Percentiles rank a stretch among this genome's conserved stretches.
These are phyloP conservation scores for Boletellus sp. DNA, from an alignment of 768 basidiomycete genomes.

Conservation along the genomic window DNA sequence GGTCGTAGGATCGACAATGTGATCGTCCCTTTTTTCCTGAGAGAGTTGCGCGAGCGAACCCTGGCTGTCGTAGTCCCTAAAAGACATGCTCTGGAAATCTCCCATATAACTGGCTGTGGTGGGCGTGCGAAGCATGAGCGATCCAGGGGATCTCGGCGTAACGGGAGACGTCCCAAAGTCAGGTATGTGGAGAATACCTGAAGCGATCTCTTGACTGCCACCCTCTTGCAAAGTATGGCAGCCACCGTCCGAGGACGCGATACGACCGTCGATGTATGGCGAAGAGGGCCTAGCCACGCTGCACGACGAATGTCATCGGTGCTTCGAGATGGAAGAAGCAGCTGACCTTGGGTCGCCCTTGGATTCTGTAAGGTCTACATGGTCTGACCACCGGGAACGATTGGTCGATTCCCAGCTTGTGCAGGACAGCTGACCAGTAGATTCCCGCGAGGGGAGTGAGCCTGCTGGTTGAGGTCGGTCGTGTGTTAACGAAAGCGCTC, in stretches of 20 bases:
- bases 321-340: neutral
- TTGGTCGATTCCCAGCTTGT: constrained; percentile 25
- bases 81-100: constrained; percentile 32
- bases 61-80: constrained; percentile 21
- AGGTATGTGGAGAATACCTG: constrained; percentile 39
- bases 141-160: constrained; percentile 49
- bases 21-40: constrained; percentile 27
- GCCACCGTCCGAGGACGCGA: constrained; percentile 19
- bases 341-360: constrained; percentile 15
- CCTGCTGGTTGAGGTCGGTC: constrained; percentile 15
- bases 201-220: constrained; percentile 37
- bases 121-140: constrained; percentile 49
- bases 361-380: constrained; percentile 11
- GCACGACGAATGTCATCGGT: constrained; percentile 4
- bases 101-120: constrained; percentile 36
- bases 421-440: constrained; percentile 27
- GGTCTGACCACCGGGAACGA: constrained; percentile 21
- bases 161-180: constrained; percentile 46
- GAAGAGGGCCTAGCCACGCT: constrained; percentile 16
- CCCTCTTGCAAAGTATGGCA: constrained; percentile 13
- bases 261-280: constrained; percentile 8
- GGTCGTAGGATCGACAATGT: constrained; percentile 59
- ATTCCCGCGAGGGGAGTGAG: constrained; percentile 24
- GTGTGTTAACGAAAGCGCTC: constrained; percentile 30
- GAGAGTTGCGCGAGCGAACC: constrained; percentile 19